Evolutionary conservation across 148 eudicot genomes (phyloP).

Genomic region (Arbutus unedo): DNA sequence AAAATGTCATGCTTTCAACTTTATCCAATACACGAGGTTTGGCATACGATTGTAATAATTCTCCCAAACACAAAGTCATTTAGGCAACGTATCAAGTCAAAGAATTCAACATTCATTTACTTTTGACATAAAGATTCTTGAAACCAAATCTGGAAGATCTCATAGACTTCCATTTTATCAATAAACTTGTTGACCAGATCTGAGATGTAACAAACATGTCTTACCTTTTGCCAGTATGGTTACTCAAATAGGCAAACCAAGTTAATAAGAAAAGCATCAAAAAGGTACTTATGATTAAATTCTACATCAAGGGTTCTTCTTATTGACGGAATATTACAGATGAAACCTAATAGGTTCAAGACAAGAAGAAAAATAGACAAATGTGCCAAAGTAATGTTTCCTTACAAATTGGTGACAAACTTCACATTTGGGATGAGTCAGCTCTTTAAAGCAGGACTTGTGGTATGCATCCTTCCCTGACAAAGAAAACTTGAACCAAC

Average conservation of each 20-base stretch:
- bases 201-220: not conserved
- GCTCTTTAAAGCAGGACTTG: constrained; percentile 82
- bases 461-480: constrained; percentile 94
- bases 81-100: not conserved
- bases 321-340: not conserved
- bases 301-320: not conserved
- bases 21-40: not conserved
- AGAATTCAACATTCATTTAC: constrained; percentile 1
- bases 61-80: not conserved
- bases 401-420: constrained; percentile 95
- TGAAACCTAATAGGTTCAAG: not conserved
- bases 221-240: not conserved
- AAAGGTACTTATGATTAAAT: not conserved
- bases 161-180: no score
- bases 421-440: constrained; percentile 91
- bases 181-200: not conserved
- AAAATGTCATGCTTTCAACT: not conserved
- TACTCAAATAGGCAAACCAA: constrained; percentile 2
- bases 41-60: no score
- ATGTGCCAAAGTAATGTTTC: constrained; percentile 2
- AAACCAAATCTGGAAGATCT: not conserved
- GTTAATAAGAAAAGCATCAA: not conserved
- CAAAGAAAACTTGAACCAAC: constrained; percentile 90
- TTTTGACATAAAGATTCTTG: not conserved
- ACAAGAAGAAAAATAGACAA: constrained; percentile 3